Percentiles rank a stretch among this genome's conserved stretches.
Conservation (phyloP, 192 early-diverging fungal genomes). For the Globomyces pollinis-pini region DNA sequence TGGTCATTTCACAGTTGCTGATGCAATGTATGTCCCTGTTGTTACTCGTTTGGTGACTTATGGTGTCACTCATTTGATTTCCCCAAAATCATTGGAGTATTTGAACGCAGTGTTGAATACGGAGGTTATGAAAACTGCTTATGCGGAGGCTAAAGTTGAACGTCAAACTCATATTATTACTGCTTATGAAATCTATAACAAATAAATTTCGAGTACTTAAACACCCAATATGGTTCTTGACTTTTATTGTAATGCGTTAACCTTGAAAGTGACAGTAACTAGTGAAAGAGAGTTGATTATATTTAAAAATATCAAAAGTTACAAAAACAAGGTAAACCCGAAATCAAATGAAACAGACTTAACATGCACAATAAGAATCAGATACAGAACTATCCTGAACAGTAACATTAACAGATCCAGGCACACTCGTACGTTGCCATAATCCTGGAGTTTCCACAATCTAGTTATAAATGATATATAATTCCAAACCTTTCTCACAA, state of each 20-base stretch:
- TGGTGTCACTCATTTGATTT: background rate
- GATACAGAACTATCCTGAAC: no score
- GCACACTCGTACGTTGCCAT: no score
- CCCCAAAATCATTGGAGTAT: background rate
- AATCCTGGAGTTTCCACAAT: slow-evolving; percentile 29
- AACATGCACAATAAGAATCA: no score
- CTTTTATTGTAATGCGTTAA: no score
- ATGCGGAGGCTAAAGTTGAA: background rate
- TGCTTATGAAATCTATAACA: background rate
- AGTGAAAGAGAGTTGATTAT: no score
- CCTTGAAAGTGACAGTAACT: no score
- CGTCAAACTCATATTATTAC: background rate
- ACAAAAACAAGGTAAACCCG: no score
- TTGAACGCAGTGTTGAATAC: background rate
- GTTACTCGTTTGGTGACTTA: background rate
- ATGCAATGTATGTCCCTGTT: slow-evolving; percentile 1
- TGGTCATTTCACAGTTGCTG: background rate
- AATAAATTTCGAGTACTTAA: no score
- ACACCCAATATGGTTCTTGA: no score
- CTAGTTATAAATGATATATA: slow-evolving; percentile 46
- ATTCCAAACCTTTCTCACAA: slow-evolving; percentile 91
- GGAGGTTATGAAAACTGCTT: background rate
- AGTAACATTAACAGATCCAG: no score
- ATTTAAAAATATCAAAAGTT: no score
- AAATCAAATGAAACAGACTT: no score